These are phyloP conservation scores for Tremella mesenterica DNA, from an alignment of 768 basidiomycete species.

Conservation along the genomic window DNA sequence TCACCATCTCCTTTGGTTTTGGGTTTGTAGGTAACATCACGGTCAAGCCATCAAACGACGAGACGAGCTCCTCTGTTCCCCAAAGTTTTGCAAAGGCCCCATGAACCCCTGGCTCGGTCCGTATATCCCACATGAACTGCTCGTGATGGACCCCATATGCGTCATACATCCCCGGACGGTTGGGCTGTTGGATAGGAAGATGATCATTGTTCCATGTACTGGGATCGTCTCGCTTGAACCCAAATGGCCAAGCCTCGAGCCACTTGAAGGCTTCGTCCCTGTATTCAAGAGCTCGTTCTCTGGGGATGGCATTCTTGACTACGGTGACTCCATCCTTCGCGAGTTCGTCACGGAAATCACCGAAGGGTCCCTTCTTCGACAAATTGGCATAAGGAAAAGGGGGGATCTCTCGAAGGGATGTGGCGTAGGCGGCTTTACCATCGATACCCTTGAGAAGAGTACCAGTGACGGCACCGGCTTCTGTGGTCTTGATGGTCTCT, in stretches of 20 bases:
- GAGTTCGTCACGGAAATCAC: slow-evolving; percentile 23
- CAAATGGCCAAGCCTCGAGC: slow-evolving; percentile 36
- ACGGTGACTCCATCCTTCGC: slow-evolving; percentile 14
- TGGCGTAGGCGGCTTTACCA: background rate
- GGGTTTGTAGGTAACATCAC: slow-evolving; percentile 2
- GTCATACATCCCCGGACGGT: slow-evolving; percentile 25
- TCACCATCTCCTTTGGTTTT: slow-evolving; percentile 10
- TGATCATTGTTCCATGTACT: slow-evolving; percentile 31
- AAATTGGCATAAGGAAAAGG: slow-evolving; percentile 11
- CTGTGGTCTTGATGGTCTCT: background rate
- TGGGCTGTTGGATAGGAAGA: slow-evolving; percentile 20
- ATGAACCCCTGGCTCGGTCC: slow-evolving; percentile 24
- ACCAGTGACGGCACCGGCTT: background rate
- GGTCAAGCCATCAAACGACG: slow-evolving; percentile 21
- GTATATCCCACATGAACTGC: slow-evolving; percentile 9
- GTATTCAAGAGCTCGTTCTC: slow-evolving; percentile 23
- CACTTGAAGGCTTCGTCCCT: slow-evolving; percentile 24
- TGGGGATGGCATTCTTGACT: slow-evolving; percentile 19
- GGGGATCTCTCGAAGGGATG: slow-evolving; percentile 12
- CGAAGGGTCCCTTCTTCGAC: slow-evolving; percentile 8
- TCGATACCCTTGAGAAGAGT: background rate
- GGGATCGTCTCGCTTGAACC: slow-evolving; percentile 37
- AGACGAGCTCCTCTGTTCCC: slow-evolving; percentile 36
- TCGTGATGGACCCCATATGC: slow-evolving; percentile 26
- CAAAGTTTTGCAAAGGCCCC: slow-evolving; percentile 35